Percentiles rank a stretch among this genome's conserved stretches.
phyloP scores from a whole-genome alignment of 495 filamentous ascomycete genomes.

The Lasiosphaeria hispida region DNA sequence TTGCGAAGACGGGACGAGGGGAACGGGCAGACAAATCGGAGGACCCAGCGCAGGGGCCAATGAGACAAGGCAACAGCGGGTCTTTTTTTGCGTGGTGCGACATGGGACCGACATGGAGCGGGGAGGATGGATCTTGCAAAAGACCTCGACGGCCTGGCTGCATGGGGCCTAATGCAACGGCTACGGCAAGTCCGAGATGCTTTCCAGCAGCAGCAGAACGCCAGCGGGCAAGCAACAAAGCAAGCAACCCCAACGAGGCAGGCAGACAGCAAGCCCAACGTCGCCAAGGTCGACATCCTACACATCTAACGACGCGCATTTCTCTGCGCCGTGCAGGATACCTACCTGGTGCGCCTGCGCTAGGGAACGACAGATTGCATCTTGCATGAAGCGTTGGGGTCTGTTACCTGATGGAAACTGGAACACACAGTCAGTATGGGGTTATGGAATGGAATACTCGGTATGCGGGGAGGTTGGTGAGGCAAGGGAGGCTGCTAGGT shows the following conservation, averaged over 20 bases:
- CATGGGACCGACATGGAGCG: neutral
- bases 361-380: slow-evolving; percentile 1
- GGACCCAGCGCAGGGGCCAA: neutral
- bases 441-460: no score
- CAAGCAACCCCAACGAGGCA: no score
- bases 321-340: no score
- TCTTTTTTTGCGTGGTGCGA: neutral
- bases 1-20: neutral
- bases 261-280: no score
- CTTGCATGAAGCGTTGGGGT: neutral
- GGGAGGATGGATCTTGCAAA: no score
- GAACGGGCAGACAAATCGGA: slow-evolving; percentile 1
- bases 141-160: no score
- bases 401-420: slow-evolving; percentile 9
- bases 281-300: no score
- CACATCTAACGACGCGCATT: no score
- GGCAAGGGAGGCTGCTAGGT: no score
- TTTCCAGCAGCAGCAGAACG: neutral
- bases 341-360: neutral
- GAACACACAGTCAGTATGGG: no score
- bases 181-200: slow-evolving; percentile 13
- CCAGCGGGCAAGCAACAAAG: neutral
- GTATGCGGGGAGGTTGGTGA: no score
- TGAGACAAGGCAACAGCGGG: neutral
- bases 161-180: neutral